These are phyloP conservation scores for Apophysomyces trapeziformis DNA, from an alignment of 371 early-diverging fungal species.

Conservation along the genomic window DNA sequence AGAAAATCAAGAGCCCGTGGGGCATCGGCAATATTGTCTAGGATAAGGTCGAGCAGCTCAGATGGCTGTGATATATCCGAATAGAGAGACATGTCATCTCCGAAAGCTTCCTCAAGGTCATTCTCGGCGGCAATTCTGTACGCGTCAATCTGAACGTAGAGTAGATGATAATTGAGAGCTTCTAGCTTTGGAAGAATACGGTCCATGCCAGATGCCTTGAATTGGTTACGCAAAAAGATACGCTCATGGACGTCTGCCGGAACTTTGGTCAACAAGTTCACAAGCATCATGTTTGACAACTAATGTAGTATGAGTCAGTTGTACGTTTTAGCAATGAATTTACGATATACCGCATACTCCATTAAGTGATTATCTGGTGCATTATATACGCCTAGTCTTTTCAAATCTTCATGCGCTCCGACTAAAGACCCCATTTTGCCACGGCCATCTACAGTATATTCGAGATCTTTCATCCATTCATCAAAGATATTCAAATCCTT, in stretches of 20 bases:
- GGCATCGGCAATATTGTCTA: constrained; percentile 63
- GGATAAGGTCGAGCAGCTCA: constrained; percentile 69
- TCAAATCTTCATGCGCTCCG: constrained; percentile 68
- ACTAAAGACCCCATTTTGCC: constrained; percentile 75
- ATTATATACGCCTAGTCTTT: constrained; percentile 56
- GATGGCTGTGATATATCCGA: constrained; percentile 58
- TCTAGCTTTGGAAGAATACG: constrained; percentile 65
- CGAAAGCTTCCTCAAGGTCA: constrained; percentile 45
- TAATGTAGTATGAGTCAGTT: constrained; percentile 19
- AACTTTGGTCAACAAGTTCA: constrained; percentile 78
- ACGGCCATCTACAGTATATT: constrained; percentile 72
- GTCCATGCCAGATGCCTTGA: constrained; percentile 70
- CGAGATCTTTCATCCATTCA: constrained; percentile 73
- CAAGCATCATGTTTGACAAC: constrained; percentile 80
- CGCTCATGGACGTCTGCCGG: constrained; percentile 73
- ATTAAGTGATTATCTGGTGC: constrained; percentile 63
- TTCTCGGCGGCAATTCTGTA: constrained; percentile 76
- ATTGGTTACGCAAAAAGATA: constrained; percentile 75
- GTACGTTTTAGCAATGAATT: not conserved
- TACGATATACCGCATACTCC: constrained; percentile 68
- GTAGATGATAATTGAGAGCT: constrained; percentile 62
- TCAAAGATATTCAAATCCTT: constrained; percentile 63
- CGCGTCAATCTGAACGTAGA: constrained; percentile 72
- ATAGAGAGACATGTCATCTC: constrained; percentile 26
- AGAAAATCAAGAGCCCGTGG: constrained; percentile 70